Percentiles rank a stretch among this genome's conserved stretches.
Evolutionary conservation across 1,139 yeast species (phyloP).

Genomic region (Wickerhamiella infanticola): DNA sequence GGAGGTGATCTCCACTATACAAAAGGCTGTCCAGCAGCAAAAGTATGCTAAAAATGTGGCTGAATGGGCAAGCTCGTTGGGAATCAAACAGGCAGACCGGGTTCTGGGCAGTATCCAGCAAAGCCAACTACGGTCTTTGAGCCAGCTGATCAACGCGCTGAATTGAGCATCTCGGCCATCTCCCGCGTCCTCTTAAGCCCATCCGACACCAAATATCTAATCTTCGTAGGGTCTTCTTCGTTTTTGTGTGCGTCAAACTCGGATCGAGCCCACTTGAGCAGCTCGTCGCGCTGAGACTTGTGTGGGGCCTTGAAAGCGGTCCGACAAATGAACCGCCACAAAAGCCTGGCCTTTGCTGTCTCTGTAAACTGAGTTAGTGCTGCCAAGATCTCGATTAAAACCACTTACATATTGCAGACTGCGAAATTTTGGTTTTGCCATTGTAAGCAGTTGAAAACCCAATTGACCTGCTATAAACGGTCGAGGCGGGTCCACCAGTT

Average conservation of each 20-base stretch:
- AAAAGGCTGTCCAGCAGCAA: neutral
- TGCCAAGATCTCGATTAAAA: neutral
- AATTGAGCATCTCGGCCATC: slow-evolving; percentile 18
- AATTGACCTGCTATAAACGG: neutral
- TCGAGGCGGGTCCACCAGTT: too few relatives aligned
- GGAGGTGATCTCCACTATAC: neutral
- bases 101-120: neutral
- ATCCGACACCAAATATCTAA: slow-evolving; percentile 22
- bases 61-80: neutral
- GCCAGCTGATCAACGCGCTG: neutral
- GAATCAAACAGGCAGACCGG: neutral
- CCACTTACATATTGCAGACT: slow-evolving; percentile 13
- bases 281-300: slow-evolving; percentile 17
- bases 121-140: neutral
- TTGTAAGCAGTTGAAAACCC: neutral
- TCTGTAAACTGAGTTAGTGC: slow-evolving; percentile 20
- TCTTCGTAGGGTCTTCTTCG: slow-evolving; percentile 21
- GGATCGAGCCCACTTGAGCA: slow-evolving; percentile 23
- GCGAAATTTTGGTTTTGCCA: slow-evolving; percentile 5
- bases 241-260: slow-evolving; percentile 21
- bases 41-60: neutral
- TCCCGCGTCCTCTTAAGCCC: slow-evolving; percentile 24
- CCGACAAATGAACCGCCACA: slow-evolving; percentile 24
- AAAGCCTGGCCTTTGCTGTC: slow-evolving; percentile 20
- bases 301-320: slow-evolving; percentile 20